Evolutionary conservation across 2,329 filamentous ascomycete species (phyloP).

Genomic region (Penicillium paneum): DNA sequence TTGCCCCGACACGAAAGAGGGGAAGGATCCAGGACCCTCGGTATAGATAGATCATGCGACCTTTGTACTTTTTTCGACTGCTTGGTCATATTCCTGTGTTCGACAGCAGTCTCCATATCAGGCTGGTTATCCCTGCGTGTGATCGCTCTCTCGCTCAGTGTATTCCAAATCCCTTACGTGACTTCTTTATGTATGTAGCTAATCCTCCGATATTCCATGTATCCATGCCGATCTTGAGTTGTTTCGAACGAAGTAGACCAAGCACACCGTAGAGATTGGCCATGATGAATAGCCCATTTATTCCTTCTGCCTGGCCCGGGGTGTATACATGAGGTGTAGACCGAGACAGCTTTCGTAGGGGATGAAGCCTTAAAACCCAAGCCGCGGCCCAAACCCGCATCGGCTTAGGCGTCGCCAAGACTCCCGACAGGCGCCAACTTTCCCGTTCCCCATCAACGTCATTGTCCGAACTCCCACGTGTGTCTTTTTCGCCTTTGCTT

Average conservation of each 20-base stretch:
- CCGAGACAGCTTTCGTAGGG: not conserved
- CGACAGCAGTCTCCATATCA: not conserved
- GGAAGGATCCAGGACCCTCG: not conserved
- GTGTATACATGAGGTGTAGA: not conserved
- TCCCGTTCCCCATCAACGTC: constrained; percentile 35
- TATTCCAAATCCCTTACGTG: not conserved
- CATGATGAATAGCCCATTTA: not conserved
- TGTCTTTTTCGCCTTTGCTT: constrained; percentile 2
- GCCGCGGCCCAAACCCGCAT: constrained; percentile 6
- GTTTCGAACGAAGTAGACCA: not conserved
- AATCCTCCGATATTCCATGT: not conserved
- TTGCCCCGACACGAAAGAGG: not conserved
- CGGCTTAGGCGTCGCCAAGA: constrained; percentile 33
- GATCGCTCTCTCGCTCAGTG: not conserved
- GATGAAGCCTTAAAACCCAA: not conserved
- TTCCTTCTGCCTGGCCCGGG: not conserved
- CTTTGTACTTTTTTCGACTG: not conserved
- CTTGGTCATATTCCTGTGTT: not conserved
- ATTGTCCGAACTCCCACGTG: constrained; percentile 27
- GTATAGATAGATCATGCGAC: not conserved
- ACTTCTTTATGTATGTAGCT: not conserved
- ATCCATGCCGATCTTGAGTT: not conserved
- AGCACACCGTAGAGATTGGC: not conserved
- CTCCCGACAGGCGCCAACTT: constrained; percentile 34
- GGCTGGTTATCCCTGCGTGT: constrained; percentile 1